Evolutionary conservation across 2,329 filamentous ascomycete genomes (phyloP).

Genomic region (Exophiala oligosperma): DNA sequence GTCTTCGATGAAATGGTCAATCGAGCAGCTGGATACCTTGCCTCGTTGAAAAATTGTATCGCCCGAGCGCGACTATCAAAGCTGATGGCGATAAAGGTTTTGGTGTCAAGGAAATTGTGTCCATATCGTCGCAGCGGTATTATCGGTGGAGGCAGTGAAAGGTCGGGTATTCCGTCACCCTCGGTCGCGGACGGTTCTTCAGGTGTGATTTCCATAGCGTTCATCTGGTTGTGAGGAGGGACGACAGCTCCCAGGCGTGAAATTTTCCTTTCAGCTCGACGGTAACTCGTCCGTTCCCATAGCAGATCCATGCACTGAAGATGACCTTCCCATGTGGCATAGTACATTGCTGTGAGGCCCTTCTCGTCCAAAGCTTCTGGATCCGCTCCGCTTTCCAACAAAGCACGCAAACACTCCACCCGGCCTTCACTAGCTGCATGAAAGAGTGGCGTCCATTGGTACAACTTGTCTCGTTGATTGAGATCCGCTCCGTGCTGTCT

Average conservation of each 20-base stretch:
- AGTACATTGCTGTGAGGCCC: constrained; percentile 91
- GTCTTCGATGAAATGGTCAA: constrained; percentile 96
- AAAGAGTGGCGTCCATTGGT: constrained; percentile 95
- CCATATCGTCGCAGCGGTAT: constrained; percentile 93
- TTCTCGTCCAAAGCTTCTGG: constrained; percentile 87
- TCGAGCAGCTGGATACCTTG: constrained; percentile 91
- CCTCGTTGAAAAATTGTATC: constrained; percentile 93
- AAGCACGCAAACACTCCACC: constrained; percentile 77
- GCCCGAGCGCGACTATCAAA: constrained; percentile 79
- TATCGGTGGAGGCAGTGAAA: constrained; percentile 91
- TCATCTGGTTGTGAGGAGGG: constrained; percentile 19
- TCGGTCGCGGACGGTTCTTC: constrained; percentile 18
- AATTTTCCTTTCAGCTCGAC: constrained; percentile 14
- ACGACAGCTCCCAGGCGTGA: constrained; percentile 15
- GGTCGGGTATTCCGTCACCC: constrained; percentile 82
- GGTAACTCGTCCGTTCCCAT: constrained; percentile 38
- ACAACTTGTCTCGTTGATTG: constrained; percentile 90
- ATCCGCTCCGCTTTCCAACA: constrained; percentile 77
- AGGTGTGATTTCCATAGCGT: constrained; percentile 26
- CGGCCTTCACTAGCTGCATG: constrained; percentile 97
- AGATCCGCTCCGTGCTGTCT: constrained; percentile 85
- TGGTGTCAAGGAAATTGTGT: constrained; percentile 97
- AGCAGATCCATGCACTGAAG: constrained; percentile 91
- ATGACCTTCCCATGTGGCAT: constrained; percentile 97
- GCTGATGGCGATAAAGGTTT: constrained; percentile 89